Base-by-base conservation (phyloP, 2,329 filamentous ascomycete genomes). In the Monosporascus sp. region DNA sequence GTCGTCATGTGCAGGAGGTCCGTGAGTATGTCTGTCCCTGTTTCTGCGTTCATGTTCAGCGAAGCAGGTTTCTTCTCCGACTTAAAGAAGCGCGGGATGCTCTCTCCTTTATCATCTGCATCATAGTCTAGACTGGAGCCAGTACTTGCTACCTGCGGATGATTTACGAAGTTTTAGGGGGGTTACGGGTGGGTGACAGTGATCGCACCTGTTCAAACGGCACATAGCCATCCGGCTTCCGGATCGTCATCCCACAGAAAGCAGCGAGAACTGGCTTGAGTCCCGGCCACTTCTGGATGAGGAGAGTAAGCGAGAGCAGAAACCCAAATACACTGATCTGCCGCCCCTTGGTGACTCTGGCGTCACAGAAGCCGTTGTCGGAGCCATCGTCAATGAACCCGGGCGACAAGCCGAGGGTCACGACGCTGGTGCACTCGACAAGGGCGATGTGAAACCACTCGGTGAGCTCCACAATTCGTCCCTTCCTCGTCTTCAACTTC, bases 371-470 rank as follows among this genome's bases (percentile, higher is more conserved):
- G 9, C 55, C 50, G 28, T 51, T 50, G 44, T 51, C 55, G 14
- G 20, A 49, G 8, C 17, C 52, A 1, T 54, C 51, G 17, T 55
- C 18, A 37, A 57, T 52, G 26, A 57, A 54, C 2, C 50, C 50
- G 15, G 55, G 55, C 3, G 55, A 55, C 55, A 50, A 57, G 48
- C 52, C 51, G 1, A 57, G 48, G 6, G 55, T 55, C 17, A 57
- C 40, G 2, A 50, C 52, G 9, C 51, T 48, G 22, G 55, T 50
- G 14, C 50, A 53, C 20, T 57, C 55, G 40, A 57, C 55, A 1
- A 57, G 22, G 38, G 45, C 55, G 3, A 55, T 17, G 31, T 57
- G 52, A 18, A 57, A 1, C 52, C 50, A 52, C 5, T 55, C 52
- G 18, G 38, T 41, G 7, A 54, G 48, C 17, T 57, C 55, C 5